Evolutionary conservation across 306 rosid species (phyloP).

Genomic region (Begonia fuchsioides): DNA sequence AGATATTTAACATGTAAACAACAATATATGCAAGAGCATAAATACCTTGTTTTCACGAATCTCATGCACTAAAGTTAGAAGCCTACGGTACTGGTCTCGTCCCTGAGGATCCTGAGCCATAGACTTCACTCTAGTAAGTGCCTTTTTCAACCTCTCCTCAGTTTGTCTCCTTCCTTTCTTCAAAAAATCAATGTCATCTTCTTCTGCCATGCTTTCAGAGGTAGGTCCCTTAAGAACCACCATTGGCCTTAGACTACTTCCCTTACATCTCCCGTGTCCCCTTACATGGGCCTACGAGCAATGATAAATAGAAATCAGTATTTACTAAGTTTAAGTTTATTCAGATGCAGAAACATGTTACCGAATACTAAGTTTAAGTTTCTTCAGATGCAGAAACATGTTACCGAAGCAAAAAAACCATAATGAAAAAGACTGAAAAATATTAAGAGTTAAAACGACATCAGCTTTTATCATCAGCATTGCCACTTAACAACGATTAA

Average conservation of each 20-base stretch:
- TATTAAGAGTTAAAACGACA: too few relatives aligned
- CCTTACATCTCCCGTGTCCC: constrained; percentile 97
- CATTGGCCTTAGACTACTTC: constrained; percentile 58
- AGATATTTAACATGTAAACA: not conserved
- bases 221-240: constrained; percentile 27
- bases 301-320: constrained; percentile 24
- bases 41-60: constrained; percentile 67
- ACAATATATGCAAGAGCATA: not conserved
- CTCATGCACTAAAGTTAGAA: constrained; percentile 68
- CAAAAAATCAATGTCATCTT: constrained; percentile 74
- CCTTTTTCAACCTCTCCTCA: constrained; percentile 79
- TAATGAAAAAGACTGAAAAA: too few relatives aligned
- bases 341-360: too few relatives aligned
- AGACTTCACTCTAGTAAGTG: constrained; percentile 79
- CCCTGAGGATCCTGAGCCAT: constrained; percentile 95
- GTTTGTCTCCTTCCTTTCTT: constrained; percentile 78
- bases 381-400: too few relatives aligned
- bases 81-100: constrained; percentile 77
- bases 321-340: too few relatives aligned
- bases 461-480: too few relatives aligned
- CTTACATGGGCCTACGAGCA: constrained; percentile 72
- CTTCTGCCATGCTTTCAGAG: constrained; percentile 20
- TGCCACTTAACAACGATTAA: too few relatives aligned
- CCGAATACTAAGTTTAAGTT: too few relatives aligned
- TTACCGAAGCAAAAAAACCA: too few relatives aligned